Evolutionary conservation across 805 yeast species (phyloP).

Genomic region (Candida dendrica): DNA sequence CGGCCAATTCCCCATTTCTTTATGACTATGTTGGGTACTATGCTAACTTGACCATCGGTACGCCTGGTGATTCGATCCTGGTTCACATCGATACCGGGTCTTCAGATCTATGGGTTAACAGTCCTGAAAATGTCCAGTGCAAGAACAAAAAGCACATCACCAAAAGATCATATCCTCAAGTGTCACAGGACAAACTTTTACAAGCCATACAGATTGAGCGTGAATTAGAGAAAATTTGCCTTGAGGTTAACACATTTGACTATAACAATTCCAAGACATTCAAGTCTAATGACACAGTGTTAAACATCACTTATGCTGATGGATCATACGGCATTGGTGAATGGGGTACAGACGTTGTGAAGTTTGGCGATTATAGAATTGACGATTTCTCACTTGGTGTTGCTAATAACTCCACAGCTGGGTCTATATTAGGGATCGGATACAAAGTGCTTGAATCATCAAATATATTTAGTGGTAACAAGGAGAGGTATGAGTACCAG

Average conservation of each 20-base stretch:
- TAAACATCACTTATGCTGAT: conserved; percentile 39
- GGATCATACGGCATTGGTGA: conserved; percentile 38
- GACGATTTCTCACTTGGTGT: conserved; percentile 57
- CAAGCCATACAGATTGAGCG: not conserved
- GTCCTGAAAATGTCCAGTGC: not conserved
- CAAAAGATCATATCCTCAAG: no score
- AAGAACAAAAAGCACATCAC: not conserved
- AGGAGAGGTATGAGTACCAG: conserved; percentile 6
- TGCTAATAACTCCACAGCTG: conserved; percentile 48
- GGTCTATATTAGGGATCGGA: conserved; percentile 67
- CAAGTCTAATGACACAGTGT: conserved; percentile 20
- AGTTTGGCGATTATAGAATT: conserved; percentile 42
- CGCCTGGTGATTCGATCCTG: conserved; percentile 34
- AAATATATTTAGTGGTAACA: conserved; percentile 16
- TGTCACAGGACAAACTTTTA: no score
- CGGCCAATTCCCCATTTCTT: not conserved
- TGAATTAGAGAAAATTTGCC: not conserved
- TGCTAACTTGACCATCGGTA: conserved; percentile 33
- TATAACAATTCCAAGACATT: conserved; percentile 22
- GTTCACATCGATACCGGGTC: conserved; percentile 54
- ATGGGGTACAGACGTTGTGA: conserved; percentile 42
- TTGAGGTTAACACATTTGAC: conserved; percentile 12
- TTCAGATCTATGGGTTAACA: conserved; percentile 44
- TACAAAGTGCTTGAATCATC: conserved; percentile 58
- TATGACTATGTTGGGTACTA: conserved; percentile 13